A percentile compares a stretch with the other conserved stretches of the same genome.
Conservation (phyloP, 2,329 filamentous ascomycete genomes). For the Uncinocarpus reesii region DNA sequence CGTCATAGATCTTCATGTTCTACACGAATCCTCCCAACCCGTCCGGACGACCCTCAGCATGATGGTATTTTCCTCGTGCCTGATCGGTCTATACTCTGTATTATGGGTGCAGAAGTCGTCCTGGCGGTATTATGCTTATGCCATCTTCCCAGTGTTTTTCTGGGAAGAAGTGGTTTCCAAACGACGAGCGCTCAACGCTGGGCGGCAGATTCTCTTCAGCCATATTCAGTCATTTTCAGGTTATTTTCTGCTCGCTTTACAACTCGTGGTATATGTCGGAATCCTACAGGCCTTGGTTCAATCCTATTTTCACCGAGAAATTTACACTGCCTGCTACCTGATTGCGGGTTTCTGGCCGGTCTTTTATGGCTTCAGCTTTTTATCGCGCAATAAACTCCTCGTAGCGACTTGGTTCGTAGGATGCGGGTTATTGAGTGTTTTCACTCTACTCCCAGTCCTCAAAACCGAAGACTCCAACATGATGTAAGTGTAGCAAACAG, state of each 20-base stretch:
- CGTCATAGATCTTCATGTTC: constrained; percentile 76
- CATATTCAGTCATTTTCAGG: constrained; percentile 54
- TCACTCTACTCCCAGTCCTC: constrained; percentile 77
- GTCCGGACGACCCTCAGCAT: constrained; percentile 51
- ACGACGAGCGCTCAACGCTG: constrained; percentile 57
- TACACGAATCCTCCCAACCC: constrained; percentile 58
- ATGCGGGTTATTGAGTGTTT: constrained; percentile 75
- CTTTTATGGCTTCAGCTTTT: constrained; percentile 61
- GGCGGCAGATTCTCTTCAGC: constrained; percentile 57
- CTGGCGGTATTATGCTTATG: constrained; percentile 78
- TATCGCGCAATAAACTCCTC: constrained; percentile 55
- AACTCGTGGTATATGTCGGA: constrained; percentile 57
- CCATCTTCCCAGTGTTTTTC: constrained; percentile 83
- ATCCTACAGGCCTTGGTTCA: constrained; percentile 73
- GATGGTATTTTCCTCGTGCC: constrained; percentile 61
- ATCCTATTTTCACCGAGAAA: constrained; percentile 82
- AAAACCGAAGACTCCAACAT: constrained; percentile 68
- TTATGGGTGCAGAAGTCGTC: constrained; percentile 73
- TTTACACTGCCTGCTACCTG: constrained; percentile 72
- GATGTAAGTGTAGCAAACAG: constrained; percentile 48
- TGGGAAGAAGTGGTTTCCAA: constrained; percentile 92
- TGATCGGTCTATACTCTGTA: constrained; percentile 67
- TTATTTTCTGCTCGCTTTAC: constrained; percentile 50
- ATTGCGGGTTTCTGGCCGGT: constrained; percentile 68
- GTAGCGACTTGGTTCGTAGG: constrained; percentile 62